A percentile compares a stretch with the other conserved stretches of the same genome.
Conservation (phyloP, 1,284 basidiomycete species). For the Fomitopsis betulina region DNA sequence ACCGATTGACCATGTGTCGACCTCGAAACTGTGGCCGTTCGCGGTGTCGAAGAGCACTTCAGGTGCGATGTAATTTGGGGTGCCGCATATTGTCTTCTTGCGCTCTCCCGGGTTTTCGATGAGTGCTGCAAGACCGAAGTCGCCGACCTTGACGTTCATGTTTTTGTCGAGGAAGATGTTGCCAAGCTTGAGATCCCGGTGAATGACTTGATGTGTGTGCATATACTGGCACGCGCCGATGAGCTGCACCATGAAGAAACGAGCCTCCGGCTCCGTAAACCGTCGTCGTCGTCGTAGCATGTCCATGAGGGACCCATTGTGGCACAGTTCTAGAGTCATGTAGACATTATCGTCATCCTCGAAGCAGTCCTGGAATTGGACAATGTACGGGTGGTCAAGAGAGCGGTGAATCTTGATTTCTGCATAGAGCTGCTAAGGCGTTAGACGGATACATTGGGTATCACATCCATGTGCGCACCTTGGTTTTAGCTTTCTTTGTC, state of each 20-base stretch:
- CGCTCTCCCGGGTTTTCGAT: slow-evolving; percentile 95
- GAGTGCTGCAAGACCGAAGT: slow-evolving; percentile 95
- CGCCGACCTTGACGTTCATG: slow-evolving; percentile 97
- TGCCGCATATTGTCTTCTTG: slow-evolving; percentile 99
- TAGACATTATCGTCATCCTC: slow-evolving; percentile 96
- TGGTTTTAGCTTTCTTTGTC: slow-evolving; percentile 91
- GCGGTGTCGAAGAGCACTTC: slow-evolving; percentile 96
- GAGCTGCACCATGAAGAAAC: slow-evolving; percentile 92
- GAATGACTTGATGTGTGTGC: slow-evolving; percentile 94
- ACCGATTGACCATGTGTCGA: slow-evolving; percentile 97
- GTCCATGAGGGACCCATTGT: slow-evolving; percentile 87
- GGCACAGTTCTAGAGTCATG: slow-evolving; percentile 93
- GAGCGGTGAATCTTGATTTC: slow-evolving; percentile 98
- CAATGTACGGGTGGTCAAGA: slow-evolving; percentile 90
- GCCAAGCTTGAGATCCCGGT: slow-evolving; percentile 93
- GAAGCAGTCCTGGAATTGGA: slow-evolving; percentile 91
- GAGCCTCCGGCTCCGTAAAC: slow-evolving; percentile 90
- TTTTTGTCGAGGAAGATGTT: slow-evolving; percentile 90
- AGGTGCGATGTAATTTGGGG: slow-evolving; percentile 98
- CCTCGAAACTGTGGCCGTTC: slow-evolving; percentile 97
- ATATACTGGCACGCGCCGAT: slow-evolving; percentile 96
- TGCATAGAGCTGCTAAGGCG: slow-evolving; percentile 72
- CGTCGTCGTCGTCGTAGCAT: slow-evolving; percentile 85
- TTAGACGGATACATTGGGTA: background rate
- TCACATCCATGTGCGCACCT: slow-evolving; percentile 42